phyloP scores from a whole-genome alignment of 2,329 filamentous ascomycete species.

The Alternaria sp. region DNA sequence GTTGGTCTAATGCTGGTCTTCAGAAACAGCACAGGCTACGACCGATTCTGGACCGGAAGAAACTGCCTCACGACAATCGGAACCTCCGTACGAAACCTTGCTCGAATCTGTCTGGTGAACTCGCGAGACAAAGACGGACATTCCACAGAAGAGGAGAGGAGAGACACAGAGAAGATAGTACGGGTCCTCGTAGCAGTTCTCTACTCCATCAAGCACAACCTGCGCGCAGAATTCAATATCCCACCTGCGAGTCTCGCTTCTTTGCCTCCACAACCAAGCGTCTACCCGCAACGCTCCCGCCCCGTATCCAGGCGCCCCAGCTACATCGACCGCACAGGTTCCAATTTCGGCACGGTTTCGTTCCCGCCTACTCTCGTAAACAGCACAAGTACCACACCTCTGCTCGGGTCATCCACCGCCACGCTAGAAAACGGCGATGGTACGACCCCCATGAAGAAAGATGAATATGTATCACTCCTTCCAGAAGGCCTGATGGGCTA shows the following conservation, averaged over 20 bases:
- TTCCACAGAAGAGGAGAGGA: conserved; percentile 52
- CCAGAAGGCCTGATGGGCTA: conserved; percentile 59
- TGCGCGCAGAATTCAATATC: conserved; percentile 66
- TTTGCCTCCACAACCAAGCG: conserved; percentile 25
- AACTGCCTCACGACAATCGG: conserved; percentile 65
- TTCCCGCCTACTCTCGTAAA: background rate
- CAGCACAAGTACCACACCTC: conserved; percentile 28
- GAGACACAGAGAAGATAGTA: conserved; percentile 67
- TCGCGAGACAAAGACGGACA: conserved; percentile 40
- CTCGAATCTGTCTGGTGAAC: conserved; percentile 63
- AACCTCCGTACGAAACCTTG: conserved; percentile 67
- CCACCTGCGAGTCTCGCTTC: conserved; percentile 46
- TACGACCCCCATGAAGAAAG: conserved; percentile 45
- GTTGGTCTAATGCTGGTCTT: conserved; percentile 74
- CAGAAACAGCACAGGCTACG: conserved; percentile 70
- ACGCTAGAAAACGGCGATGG: conserved; percentile 37
- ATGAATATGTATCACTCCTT: conserved; percentile 62
- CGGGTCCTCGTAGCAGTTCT: conserved; percentile 68
- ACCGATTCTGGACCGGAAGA: conserved; percentile 70
- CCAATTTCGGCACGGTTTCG: conserved; percentile 4
- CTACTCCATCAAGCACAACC: conserved; percentile 70
- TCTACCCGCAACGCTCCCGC: conserved; percentile 24
- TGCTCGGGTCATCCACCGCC: conserved; percentile 28
- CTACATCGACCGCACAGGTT: conserved; percentile 31
- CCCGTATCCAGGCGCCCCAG: conserved; percentile 37